These are phyloP conservation scores for Puccinia triticina DNA, from an alignment of 1,284 basidiomycete species.

Conservation along the genomic window DNA sequence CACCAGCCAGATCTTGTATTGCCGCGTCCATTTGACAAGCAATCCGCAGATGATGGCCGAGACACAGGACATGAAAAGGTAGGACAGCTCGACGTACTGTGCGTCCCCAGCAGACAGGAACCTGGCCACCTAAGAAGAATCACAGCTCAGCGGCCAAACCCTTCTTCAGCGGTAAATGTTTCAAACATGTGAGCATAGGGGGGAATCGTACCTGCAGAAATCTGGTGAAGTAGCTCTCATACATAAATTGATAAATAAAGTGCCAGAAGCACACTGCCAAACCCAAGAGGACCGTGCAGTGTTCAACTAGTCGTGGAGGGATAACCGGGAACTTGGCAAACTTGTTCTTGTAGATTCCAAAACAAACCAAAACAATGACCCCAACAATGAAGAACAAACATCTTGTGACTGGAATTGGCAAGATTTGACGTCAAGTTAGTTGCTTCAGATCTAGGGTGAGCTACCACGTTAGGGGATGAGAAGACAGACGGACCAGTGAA, in stretches of 20 bases:
- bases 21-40: slow-evolving; percentile 55
- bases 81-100: slow-evolving; percentile 57
- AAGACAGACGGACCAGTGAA: slow-evolving; percentile 53
- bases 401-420: background rate
- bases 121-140: slow-evolving; percentile 55
- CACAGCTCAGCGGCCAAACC: background rate
- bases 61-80: slow-evolving; percentile 57
- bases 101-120: slow-evolving; percentile 56
- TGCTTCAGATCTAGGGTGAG: background rate
- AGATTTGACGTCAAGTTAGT: background rate
- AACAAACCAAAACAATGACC: slow-evolving; percentile 54
- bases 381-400: slow-evolving; percentile 54
- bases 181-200: too few species aligned
- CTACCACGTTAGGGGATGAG: background rate
- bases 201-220: slow-evolving; percentile 16
- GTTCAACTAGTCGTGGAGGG: slow-evolving; percentile 55
- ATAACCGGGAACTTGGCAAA: slow-evolving; percentile 55
- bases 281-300: slow-evolving; percentile 56
- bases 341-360: slow-evolving; percentile 55
- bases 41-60: slow-evolving; percentile 56
- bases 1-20: slow-evolving; percentile 58
- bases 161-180: background rate
- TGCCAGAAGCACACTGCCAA: slow-evolving; percentile 57
- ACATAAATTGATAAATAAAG: slow-evolving; percentile 54
- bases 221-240: slow-evolving; percentile 40